phyloP scores from a whole-genome alignment of 495 filamentous ascomycete species.

The Diplogelasinospora grovesii region DNA sequence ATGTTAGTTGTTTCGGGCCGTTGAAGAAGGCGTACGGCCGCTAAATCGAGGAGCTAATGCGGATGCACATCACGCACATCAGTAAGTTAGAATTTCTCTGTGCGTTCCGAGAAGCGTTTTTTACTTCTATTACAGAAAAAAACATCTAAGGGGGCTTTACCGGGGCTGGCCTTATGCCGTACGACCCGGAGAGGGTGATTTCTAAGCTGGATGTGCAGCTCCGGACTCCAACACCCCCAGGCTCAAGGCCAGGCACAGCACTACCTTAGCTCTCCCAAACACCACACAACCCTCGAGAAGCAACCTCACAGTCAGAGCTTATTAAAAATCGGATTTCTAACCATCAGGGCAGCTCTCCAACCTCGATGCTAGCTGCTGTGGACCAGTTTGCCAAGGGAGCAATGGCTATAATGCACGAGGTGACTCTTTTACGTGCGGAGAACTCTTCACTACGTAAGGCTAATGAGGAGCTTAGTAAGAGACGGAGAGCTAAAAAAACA shows the following conservation, averaged over 20 bases:
- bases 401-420: not conserved
- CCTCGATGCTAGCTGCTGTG: not conserved
- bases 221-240: not conserved
- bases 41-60: not conserved
- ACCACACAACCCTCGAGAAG: not conserved
- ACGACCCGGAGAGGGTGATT: not conserved
- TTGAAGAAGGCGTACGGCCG: not conserved
- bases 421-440: not conserved
- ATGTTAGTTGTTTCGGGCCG: slow-evolving; percentile 1
- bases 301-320: not conserved
- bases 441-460: not conserved
- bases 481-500: slow-evolving; percentile 3
- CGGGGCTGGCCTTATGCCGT: not conserved
- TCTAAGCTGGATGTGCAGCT: slow-evolving; percentile 1
- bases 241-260: not conserved
- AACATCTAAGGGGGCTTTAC: not conserved
- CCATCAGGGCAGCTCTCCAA: slow-evolving; percentile 3
- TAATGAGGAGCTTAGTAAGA: not conserved
- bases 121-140: not conserved
- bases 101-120: not conserved
- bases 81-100: not conserved
- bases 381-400: not conserved
- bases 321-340: not conserved
- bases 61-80: not conserved
- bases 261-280: not conserved